Evolutionary conservation across 1,284 basidiomycete species (phyloP).

Genomic region (Leccinum glutinopallens): DNA sequence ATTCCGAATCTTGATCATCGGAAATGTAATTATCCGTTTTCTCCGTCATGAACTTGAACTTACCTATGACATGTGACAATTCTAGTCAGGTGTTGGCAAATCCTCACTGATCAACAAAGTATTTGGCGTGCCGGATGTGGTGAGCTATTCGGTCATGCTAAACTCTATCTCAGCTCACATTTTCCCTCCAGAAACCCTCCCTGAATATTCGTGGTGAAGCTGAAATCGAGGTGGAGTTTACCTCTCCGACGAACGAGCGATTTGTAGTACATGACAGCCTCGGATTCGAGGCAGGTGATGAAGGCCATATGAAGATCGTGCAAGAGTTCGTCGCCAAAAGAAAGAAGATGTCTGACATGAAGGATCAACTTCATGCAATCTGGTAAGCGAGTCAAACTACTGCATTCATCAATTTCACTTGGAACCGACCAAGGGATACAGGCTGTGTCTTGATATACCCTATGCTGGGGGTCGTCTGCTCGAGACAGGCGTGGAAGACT

Average conservation of each 20-base stretch:
- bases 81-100: constrained; percentile 25
- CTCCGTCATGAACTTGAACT: not conserved
- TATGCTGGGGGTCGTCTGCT: not conserved
- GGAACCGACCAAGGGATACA: too few relatives aligned
- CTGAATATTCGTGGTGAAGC: constrained; percentile 2
- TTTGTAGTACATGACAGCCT: constrained; percentile 26
- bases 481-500: too few relatives aligned
- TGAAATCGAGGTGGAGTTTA: constrained; percentile 17
- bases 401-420: not conserved
- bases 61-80: not conserved
- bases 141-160: constrained; percentile 7
- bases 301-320: constrained; percentile 8
- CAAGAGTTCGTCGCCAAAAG: constrained; percentile 12
- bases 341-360: not conserved
- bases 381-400: constrained; percentile 12
- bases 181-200: constrained; percentile 14
- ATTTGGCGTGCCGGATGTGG: constrained; percentile 18
- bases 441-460: too few relatives aligned
- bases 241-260: constrained; percentile 13
- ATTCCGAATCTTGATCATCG: constrained; percentile 23
- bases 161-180: not conserved
- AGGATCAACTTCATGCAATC: constrained; percentile 22
- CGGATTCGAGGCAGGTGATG: constrained; percentile 23
- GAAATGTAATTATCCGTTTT: constrained; percentile 12
- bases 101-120: constrained; percentile 16